phyloP scores from a whole-genome alignment of 2,329 filamentous ascomycete species.

The Trichophyton rubrum region DNA sequence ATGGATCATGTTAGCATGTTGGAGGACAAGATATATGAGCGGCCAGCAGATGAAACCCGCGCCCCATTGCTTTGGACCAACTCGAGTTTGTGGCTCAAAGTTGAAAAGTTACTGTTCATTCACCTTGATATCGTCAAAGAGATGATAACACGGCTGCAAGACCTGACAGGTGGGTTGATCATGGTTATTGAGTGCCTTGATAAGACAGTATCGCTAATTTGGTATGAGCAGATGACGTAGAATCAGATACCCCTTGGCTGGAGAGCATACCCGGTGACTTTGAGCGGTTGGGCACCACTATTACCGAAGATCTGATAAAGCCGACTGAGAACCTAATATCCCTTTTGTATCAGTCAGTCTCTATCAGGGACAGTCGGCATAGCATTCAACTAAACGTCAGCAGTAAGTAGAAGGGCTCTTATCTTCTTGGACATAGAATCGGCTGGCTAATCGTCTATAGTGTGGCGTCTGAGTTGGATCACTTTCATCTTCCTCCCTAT shows the following conservation, averaged over 20 bases:
- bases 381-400: slow-evolving; percentile 37
- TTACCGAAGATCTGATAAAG: slow-evolving; percentile 40
- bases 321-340: slow-evolving; percentile 40
- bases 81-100: slow-evolving; percentile 39
- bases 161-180: slow-evolving; percentile 23
- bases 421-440: background rate
- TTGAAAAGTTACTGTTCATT: slow-evolving; percentile 40
- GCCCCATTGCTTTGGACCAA: slow-evolving; percentile 43
- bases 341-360: slow-evolving; percentile 42
- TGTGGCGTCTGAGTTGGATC: slow-evolving; percentile 27
- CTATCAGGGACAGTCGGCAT: slow-evolving; percentile 40
- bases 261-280: slow-evolving; percentile 30
- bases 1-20: slow-evolving; percentile 40
- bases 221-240: slow-evolving; percentile 14
- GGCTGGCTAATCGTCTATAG: slow-evolving; percentile 8
- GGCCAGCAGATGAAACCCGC: slow-evolving; percentile 41
- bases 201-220: slow-evolving; percentile 9
- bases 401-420: slow-evolving; percentile 33
- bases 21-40: slow-evolving; percentile 42
- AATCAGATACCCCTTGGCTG: slow-evolving; percentile 30
- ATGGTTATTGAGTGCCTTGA: slow-evolving; percentile 4
- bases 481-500: slow-evolving; percentile 34
- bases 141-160: slow-evolving; percentile 32
- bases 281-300: slow-evolving; percentile 35
- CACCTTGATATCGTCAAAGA: slow-evolving; percentile 39